Base-by-base conservation (phyloP, 306 rosid species). In the Lathyrus oleraceus region DNA sequence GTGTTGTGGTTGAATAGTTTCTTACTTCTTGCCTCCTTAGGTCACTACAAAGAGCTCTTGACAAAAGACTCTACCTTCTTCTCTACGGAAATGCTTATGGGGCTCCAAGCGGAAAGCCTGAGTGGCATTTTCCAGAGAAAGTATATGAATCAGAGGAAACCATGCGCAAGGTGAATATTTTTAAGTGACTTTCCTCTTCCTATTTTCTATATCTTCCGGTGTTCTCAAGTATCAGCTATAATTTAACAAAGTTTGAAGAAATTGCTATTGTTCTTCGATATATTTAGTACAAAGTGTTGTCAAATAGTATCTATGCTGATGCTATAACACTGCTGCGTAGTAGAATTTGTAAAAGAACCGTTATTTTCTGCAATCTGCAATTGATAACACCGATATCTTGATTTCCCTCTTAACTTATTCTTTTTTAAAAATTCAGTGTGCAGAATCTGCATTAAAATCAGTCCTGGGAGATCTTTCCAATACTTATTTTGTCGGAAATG, bases 401-500 rank as follows among this genome's bases (percentile, higher is more conserved):
- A 20, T 67, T 43, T 61, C n/a, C 12, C 42, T 47, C 51, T 53
- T 45, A 54, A 58, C 12, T 23, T 25, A 14, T 63, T 52, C 17
- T 82, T 78, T 8, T 19, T 51, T 20, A 15, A 47, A 47, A 47
- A n/a, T 78, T 45, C 91, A 87, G 97, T 91, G 99, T 75, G 97
- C 99, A 15, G 99, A 88, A 54, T 81, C 91, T 73, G 95, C 97
- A 19, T 73, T 95, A 74, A 27, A 83, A 78, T 85, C 90, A 48
- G 83, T 87, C 76, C 3, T 94, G 73, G 96, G 99, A 63, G 96
- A 87, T 72, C 91, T 94, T 57, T 84, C 95, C 61, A 71, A 81
- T 69, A 91, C 92, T 39, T 91, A 94, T 86, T 94, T 94, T 81
- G 96, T 88, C 40, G 99, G 99, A 75, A 94, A 87, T 87, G 96